A percentile compares a stretch with the other conserved stretches of the same genome.
phyloP scores from a whole-genome alignment of 148 eudicot species.

The Fagopyrum esculentum region DNA sequence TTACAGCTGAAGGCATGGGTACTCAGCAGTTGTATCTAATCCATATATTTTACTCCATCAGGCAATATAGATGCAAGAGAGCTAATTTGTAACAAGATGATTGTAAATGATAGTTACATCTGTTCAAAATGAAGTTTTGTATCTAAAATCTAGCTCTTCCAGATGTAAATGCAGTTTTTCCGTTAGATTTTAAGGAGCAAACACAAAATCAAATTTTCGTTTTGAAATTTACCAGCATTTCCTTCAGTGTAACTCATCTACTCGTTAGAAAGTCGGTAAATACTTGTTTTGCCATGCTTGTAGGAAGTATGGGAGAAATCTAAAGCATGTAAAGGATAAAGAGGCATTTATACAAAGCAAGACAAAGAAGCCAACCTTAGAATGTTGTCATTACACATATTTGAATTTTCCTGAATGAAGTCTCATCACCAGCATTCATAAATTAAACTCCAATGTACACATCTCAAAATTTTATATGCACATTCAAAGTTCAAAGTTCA shows the following conservation, averaged over 20 bases:
- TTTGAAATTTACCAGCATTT: background rate
- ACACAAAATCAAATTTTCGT: background rate
- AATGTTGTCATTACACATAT: slow-evolving; percentile 23
- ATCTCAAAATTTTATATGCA: slow-evolving; percentile 27
- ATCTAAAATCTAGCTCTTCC: background rate
- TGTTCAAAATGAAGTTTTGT: background rate
- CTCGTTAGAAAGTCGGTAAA: background rate
- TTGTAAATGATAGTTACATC: background rate
- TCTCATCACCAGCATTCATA: slow-evolving; percentile 29
- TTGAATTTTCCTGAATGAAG: slow-evolving; percentile 27
- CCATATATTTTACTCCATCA: background rate
- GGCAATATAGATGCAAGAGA: background rate
- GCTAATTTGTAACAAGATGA: background rate
- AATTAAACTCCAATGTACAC: slow-evolving; percentile 24
- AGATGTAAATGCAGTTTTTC: background rate
- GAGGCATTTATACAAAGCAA: slow-evolving; percentile 30
- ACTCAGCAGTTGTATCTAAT: background rate
- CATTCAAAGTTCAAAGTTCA: background rate
- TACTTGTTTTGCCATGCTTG: background rate
- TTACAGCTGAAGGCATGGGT: background rate
- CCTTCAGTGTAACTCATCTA: background rate
- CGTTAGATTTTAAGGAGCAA: background rate
- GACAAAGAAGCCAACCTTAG: slow-evolving; percentile 28
- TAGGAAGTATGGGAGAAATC: background rate
- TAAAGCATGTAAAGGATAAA: slow-evolving; percentile 23